phyloP scores from a whole-genome alignment of 1,284 basidiomycete species.

The Xerocomus nothofagi region DNA sequence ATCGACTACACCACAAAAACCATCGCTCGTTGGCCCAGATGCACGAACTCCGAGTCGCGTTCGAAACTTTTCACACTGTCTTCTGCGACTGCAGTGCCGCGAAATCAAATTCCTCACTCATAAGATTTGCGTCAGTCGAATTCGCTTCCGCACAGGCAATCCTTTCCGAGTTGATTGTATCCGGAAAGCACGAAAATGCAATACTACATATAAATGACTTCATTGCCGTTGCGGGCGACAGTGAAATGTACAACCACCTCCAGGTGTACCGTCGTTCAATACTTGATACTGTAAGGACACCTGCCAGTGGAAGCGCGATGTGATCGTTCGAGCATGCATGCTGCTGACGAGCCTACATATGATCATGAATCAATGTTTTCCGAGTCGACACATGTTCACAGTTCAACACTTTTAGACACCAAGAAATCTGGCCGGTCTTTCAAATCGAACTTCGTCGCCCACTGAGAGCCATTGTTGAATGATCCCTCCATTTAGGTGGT shows the following conservation, averaged over 20 bases:
- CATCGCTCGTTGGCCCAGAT: not conserved
- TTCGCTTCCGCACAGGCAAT: slow-evolving; percentile 7
- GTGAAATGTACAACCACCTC: slow-evolving; percentile 5
- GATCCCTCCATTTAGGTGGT: not conserved
- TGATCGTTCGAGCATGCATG: slow-evolving; percentile 4
- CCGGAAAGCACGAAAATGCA: slow-evolving; percentile 11
- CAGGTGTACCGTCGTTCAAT: not conserved
- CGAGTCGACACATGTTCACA: not conserved
- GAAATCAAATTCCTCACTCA: slow-evolving; percentile 13
- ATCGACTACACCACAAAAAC: slow-evolving; percentile 14
- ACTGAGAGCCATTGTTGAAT: not conserved
- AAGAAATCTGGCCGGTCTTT: slow-evolving; percentile 15
- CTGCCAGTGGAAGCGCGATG: not conserved
- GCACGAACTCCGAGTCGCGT: slow-evolving; percentile 1
- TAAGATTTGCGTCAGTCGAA: no score
- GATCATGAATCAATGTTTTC: not conserved
- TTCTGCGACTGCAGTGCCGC: slow-evolving; percentile 1
- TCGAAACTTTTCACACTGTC: slow-evolving; percentile 9
- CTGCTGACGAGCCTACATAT: slow-evolving; percentile 2
- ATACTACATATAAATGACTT: slow-evolving; percentile 10
- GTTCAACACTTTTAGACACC: no score
- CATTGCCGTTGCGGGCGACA: slow-evolving; percentile 1
- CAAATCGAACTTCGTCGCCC: slow-evolving; percentile 2
- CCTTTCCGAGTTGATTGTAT: slow-evolving; percentile 10
- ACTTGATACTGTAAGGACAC: slow-evolving; percentile 8